Conservation (phyloP, 164 flowering plant species). For the Macadamia integrifolia region DNA sequence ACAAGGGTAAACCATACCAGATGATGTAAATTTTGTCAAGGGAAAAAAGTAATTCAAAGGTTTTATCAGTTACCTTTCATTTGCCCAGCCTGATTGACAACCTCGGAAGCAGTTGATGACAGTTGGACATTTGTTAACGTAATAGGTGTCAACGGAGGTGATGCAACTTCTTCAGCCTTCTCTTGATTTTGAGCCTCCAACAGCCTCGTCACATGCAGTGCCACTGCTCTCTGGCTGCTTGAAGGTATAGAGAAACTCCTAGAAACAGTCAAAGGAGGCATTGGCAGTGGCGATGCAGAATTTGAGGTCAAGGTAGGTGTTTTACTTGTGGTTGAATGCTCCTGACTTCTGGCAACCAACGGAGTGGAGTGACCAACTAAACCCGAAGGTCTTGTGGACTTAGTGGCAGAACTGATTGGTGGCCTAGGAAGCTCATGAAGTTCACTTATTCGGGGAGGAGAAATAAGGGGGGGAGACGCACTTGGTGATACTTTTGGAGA, state of each 20-base stretch:
- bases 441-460: conserved; percentile 81
- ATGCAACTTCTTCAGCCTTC: conserved; percentile 38
- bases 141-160: conserved; percentile 84
- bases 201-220: conserved; percentile 39
- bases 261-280: conserved; percentile 56
- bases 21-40: not conserved
- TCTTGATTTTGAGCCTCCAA: conserved; percentile 29
- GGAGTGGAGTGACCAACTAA: conserved; percentile 64
- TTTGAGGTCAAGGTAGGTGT: conserved; percentile 28
- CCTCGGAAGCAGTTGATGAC: conserved; percentile 28
- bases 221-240: conserved; percentile 53
- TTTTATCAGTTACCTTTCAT: conserved; percentile 41
- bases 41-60: not conserved
- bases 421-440: conserved; percentile 98
- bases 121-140: conserved; percentile 39
- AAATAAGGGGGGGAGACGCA: conserved; percentile 48
- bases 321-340: conserved; percentile 24
- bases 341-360: conserved; percentile 41
- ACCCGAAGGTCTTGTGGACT: conserved; percentile 25
- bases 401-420: conserved; percentile 27
- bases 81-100: conserved; percentile 32
- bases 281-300: conserved; percentile 64
- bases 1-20: not conserved
- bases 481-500: conserved; percentile 59
- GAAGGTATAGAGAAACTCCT: conserved; percentile 90